A percentile compares a stretch with the other conserved stretches of the same genome.
Evolutionary conservation across 148 eudicot species (phyloP).

Genomic region (Amaranthus hypochondriacus): DNA sequence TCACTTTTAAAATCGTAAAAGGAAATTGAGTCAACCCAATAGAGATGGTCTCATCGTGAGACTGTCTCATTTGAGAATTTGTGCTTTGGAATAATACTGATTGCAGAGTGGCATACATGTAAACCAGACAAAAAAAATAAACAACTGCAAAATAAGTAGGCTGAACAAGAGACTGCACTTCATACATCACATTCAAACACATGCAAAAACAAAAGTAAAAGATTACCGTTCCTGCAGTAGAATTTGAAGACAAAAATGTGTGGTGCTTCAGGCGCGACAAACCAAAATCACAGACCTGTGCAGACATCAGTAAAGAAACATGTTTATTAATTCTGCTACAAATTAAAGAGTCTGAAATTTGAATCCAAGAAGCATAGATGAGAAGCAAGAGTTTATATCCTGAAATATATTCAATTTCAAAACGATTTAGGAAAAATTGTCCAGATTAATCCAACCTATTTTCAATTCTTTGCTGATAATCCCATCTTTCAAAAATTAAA

Average conservation of each 20-base stretch:
- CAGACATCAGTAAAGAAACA: conserved; percentile 14
- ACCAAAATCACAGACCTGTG: conserved; percentile 94
- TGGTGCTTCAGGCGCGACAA: conserved; percentile 90
- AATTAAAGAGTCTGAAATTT: background rate
- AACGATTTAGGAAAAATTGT: too few relatives aligned
- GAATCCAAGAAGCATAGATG: background rate
- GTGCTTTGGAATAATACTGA: background rate
- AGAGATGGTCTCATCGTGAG: too few relatives aligned
- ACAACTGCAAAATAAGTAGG: background rate
- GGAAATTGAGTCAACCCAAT: too few relatives aligned
- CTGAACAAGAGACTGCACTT: background rate
- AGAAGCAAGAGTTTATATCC: background rate
- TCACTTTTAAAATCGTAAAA: too few relatives aligned
- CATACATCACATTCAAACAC: background rate
- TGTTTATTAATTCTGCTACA: background rate
- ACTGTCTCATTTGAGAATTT: too few relatives aligned
- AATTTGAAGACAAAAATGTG: conserved; percentile 85
- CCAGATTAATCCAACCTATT: too few relatives aligned
- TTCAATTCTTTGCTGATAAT: too few relatives aligned
- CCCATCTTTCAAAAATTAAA: too few relatives aligned
- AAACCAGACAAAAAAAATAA: background rate
- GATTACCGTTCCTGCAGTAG: conserved; percentile 95
- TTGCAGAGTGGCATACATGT: too few relatives aligned
- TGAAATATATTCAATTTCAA: background rate
- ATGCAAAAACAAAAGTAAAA: background rate